Evolutionary conservation across 768 basidiomycete genomes (phyloP), one percentile per base, ranked within the genome.

Genomic region (Tricholoma sp.): DNA sequence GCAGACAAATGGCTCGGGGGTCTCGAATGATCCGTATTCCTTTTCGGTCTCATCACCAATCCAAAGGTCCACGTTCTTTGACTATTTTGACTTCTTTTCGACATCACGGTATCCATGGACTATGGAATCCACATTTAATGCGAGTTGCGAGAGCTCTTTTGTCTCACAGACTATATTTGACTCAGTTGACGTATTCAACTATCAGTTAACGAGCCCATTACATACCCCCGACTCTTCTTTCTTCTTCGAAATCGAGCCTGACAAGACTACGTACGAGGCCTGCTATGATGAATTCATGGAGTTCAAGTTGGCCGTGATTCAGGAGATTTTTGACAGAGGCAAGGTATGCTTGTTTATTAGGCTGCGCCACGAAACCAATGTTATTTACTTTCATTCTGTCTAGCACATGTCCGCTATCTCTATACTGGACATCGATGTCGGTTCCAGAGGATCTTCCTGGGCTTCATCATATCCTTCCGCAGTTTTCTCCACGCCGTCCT

Each of bases 231-330:
- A 47, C 18, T 21, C 31, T 56, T 14, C 49, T 49, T 62, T 60
- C 37, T 31, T 55, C 32, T 62, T 66, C 37, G 63, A 64, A 29
- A 55, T 62, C 18, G 58, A 57, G 49, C 57, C 56, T 1, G 63
- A 62, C 37, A 45, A 43, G 27, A 64, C 59, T 14, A 61, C 58
- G 7, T 60, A 62, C 21, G 59, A 55, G 41, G 19, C 50, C 9
- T 56, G 51, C 47, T 64, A 57, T 19, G 61, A 62, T 45, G 64
- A 66, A 27, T 61, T 59, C n/a, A 54, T 57, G 57, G 64, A 62
- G 16, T 19, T 35, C n/a, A 62, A 66, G 49, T 32, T 59, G 27
- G 35, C 59, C 39, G 61, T 64, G 11, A 31, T 62, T 5, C 39
- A 57, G 27, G 63, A 64, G 18, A 51, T 62, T n/a, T 10, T 31